phyloP scores from a whole-genome alignment of 2,329 filamentous ascomycete species.

The Trichoderma sp. region DNA sequence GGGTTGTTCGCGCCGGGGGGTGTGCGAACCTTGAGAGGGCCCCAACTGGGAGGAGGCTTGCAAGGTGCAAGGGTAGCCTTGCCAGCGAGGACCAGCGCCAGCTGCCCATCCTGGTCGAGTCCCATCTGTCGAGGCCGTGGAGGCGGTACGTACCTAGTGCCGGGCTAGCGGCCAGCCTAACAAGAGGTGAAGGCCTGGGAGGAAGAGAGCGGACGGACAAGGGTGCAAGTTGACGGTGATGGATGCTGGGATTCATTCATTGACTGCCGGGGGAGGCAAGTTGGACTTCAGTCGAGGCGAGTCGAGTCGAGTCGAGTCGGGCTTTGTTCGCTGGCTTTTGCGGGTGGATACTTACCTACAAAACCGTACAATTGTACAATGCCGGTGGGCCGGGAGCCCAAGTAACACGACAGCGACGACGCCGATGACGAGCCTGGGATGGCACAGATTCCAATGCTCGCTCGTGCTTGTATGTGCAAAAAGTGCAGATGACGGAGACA shows the following conservation, averaged over 20 bases:
- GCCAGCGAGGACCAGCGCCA: neutral
- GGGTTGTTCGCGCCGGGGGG: conserved; percentile 10
- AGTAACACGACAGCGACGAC: neutral
- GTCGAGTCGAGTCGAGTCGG: neutral
- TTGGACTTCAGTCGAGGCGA: conserved; percentile 6
- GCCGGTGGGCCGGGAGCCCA: neutral
- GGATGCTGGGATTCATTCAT: neutral
- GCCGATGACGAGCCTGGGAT: too few relatives aligned
- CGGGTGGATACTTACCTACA: conserved; percentile 3
- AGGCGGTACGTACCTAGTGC: conserved; percentile 27
- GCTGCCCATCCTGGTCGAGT: conserved; percentile 5
- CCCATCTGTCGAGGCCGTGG: conserved; percentile 16
- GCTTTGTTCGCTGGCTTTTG: too few relatives aligned
- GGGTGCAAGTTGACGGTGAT: conserved; percentile 13
- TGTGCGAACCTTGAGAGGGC: conserved; percentile 24
- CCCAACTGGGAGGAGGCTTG: conserved; percentile 15
- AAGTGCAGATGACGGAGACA: too few relatives aligned
- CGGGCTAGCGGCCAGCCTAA: conserved; percentile 18
- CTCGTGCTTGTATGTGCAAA: too few relatives aligned
- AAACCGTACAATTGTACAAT: neutral
- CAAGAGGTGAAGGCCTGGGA: neutral
- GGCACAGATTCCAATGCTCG: neutral
- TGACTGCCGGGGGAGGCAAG: conserved; percentile 7
- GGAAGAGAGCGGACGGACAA: neutral
- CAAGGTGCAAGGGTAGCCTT: conserved; percentile 12